These are phyloP conservation scores for sunflower (Helianthus annuus) DNA, from an alignment of 129 eudicot species.

Conservation along the genomic window DNA sequence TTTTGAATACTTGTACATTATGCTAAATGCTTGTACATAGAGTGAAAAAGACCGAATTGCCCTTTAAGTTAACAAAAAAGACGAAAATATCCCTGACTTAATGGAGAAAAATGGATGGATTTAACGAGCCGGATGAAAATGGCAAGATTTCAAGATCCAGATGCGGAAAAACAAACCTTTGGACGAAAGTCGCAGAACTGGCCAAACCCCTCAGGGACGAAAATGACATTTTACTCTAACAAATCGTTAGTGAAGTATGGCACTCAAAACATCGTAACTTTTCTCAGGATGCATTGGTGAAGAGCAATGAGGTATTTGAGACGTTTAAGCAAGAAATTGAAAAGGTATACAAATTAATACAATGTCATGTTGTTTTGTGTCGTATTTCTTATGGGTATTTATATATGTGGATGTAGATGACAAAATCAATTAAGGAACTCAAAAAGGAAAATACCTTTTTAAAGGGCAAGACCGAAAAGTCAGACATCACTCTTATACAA, in stretches of 20 bases:
- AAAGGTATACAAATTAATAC: slow-evolving; percentile 51
- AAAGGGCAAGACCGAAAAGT: slow-evolving; percentile 83
- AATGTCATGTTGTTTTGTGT: slow-evolving; percentile 13
- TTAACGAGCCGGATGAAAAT: too few relatives aligned
- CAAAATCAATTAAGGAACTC: slow-evolving; percentile 83
- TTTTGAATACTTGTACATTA: too few relatives aligned
- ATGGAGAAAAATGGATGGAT: too few relatives aligned
- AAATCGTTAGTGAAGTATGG: neutral
- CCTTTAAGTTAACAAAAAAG: too few relatives aligned
- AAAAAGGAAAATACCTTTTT: slow-evolving; percentile 82
- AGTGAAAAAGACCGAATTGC: too few relatives aligned
- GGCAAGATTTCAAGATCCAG: too few relatives aligned
- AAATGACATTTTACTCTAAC: too few relatives aligned
- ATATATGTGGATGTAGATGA: slow-evolving; percentile 59
- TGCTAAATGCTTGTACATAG: too few relatives aligned
- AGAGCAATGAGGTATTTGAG: slow-evolving; percentile 96
- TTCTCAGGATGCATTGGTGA: slow-evolving; percentile 90
- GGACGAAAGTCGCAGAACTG: too few relatives aligned
- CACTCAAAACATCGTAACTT: slow-evolving; percentile 11
- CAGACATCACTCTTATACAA: slow-evolving; percentile 84
- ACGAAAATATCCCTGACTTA: too few relatives aligned
- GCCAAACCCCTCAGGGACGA: too few relatives aligned
- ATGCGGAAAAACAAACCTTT: too few relatives aligned
- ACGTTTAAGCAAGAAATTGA: slow-evolving; percentile 95
- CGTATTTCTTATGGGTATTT: neutral